Evolutionary conservation across 306 rosid genomes (phyloP).

Genomic region (Alnus glutinosa): DNA sequence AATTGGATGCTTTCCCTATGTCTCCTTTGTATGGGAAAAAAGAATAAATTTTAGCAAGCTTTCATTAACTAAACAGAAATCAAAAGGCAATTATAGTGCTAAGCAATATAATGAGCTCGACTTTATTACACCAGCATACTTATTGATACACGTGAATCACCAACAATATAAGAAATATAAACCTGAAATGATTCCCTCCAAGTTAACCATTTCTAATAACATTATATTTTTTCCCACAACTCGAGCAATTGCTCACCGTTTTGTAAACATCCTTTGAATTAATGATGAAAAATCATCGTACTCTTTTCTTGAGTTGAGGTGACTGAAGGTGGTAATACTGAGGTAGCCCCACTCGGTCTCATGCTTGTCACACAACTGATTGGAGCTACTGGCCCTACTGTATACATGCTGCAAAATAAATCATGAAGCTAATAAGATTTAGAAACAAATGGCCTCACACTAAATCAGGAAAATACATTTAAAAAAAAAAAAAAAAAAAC

Average conservation of each 20-base stretch:
- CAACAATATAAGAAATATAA: neutral
- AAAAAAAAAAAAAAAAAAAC: too few relatives aligned
- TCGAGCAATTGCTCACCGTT: constrained; percentile 40
- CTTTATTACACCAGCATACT: neutral
- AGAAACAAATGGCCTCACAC: too few relatives aligned
- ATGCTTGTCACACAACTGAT: constrained; percentile 47
- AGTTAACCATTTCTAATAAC: constrained; percentile 48
- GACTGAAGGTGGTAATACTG: constrained; percentile 55
- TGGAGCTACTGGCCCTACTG: constrained; percentile 58
- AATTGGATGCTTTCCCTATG: too few relatives aligned
- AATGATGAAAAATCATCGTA: constrained; percentile 85
- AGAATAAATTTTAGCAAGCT: neutral
- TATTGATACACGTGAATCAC: neutral
- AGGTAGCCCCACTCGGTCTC: constrained; percentile 50
- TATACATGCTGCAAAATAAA: constrained; percentile 53
- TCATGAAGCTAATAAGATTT: neutral
- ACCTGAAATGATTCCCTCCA: constrained; percentile 33
- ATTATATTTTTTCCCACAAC: constrained; percentile 25
- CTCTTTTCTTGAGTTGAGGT: constrained; percentile 48
- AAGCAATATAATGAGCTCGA: neutral
- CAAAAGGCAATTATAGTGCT: neutral
- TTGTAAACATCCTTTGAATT: constrained; percentile 79
- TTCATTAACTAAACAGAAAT: neutral
- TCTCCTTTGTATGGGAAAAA: neutral
- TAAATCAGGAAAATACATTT: too few relatives aligned